Evolutionary conservation across 2,329 filamentous ascomycete genomes (phyloP), one percentile per base, ranked within the genome.

Genomic region (Capronia coronata): DNA sequence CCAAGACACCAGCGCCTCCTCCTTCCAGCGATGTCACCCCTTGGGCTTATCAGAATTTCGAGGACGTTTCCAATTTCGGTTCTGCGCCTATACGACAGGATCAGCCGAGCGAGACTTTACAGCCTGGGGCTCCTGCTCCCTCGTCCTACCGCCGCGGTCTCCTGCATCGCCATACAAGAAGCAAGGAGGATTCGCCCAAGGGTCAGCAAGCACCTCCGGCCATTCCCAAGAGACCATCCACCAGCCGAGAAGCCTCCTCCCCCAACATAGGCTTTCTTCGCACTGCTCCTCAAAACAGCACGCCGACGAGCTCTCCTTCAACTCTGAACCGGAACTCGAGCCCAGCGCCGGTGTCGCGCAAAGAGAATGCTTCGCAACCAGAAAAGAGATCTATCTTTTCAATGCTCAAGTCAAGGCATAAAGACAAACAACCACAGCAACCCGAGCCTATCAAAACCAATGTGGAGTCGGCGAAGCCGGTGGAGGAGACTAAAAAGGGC

Each of bases 1-100:
- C 68, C 46, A 73, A 74, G 48, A 66, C 71, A 46, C 68, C 90
- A 56, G 77, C 76, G 39, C 94, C 90, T 46, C 88, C 88, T 34
- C 78, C 79, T 45, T 81, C 80, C 10, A 93, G 87, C 63, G 91
- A 97, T 68, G 89, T 98, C 50, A 93, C 94, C 32, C 93, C 93
- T n/a, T 98, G 95, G 77, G 77, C 94, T 55, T 97, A 93, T 65
- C 93, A 97, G 68, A 87, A 93, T 65, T 78, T 78, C 58, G 80
- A 87, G 73, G 82, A 76, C 55, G 55, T 58, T 35, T 56, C 50
- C 21, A 56, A 60, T 57, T 61, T 56, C 32, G 59, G 59, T 2
- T 54, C 55, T 16, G 59, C 59, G 9, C 52, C 56, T 39, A 58
- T 60, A 40, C 44, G 56, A 42, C 58, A 61, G 59, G 54, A 60